phyloP scores from a whole-genome alignment of 2,329 filamentous ascomycete genomes.

The Arthroderma sp. region DNA sequence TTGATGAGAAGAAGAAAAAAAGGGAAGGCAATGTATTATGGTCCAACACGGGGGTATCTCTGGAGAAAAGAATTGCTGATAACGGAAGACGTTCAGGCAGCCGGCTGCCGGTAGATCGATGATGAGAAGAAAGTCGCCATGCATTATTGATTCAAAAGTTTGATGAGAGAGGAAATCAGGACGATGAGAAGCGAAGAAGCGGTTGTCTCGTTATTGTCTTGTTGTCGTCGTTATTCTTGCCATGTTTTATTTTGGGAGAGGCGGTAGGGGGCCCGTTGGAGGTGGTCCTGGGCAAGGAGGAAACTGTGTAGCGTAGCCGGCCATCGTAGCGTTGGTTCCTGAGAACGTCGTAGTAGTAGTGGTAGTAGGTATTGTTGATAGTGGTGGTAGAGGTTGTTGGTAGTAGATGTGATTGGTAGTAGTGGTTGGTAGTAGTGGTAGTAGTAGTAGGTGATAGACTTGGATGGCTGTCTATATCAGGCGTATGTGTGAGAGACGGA shows the following conservation, averaged over 20 bases:
- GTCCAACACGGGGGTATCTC: constrained; percentile 5
- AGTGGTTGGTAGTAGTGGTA: background rate
- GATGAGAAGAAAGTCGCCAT: constrained; percentile 5
- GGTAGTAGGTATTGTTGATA: background rate
- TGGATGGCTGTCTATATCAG: background rate
- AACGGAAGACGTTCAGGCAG: constrained; percentile 7
- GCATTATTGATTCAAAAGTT: background rate
- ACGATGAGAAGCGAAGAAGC: constrained; percentile 4
- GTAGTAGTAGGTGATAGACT: background rate
- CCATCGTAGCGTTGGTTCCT: constrained; percentile 12
- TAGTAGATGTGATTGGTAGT: background rate
- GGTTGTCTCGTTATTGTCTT: background rate
- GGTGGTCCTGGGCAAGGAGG: constrained; percentile 18
- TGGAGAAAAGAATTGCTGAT: constrained; percentile 4
- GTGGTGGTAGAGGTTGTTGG: background rate
- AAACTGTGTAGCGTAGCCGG: constrained; percentile 16
- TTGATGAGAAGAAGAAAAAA: background rate
- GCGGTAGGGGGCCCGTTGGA: constrained; percentile 17
- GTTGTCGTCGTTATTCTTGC: background rate
- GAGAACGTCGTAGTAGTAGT: background rate
- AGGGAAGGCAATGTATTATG: constrained; percentile 5
- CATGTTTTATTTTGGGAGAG: constrained; percentile 17
- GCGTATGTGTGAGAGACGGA: background rate
- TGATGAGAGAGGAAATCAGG: background rate
- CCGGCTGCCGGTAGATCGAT: constrained; percentile 10